A percentile compares a stretch with the other conserved stretches of the same genome.
Evolutionary conservation across 352 stramenopile species (phyloP).

Genomic region (Pythium biforme): DNA sequence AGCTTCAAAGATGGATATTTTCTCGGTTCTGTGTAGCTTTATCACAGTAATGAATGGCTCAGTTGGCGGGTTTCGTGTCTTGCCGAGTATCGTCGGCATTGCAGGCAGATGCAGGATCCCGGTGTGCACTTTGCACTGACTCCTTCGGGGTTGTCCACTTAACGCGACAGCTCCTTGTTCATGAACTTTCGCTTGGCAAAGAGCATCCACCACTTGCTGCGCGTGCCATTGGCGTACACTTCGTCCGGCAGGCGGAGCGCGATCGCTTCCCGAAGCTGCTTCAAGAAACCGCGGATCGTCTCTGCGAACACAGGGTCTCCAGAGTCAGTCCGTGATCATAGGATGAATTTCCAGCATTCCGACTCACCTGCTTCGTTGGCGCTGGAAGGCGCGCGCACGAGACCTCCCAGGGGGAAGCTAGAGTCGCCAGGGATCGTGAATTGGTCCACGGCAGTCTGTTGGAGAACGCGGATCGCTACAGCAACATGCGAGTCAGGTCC

Average conservation of each 20-base stretch:
- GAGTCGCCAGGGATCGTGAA: constrained; percentile 88
- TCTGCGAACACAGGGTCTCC: constrained; percentile 31
- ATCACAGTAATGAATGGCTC: too few relatives aligned
- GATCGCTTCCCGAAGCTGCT: constrained; percentile 88
- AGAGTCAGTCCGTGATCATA: background rate
- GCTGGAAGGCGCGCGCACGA: constrained; percentile 71
- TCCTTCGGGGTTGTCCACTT: constrained; percentile 9
- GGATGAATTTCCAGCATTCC: too few relatives aligned
- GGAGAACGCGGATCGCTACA: constrained; percentile 67
- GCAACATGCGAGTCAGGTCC: background rate
- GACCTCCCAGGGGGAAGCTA: constrained; percentile 75
- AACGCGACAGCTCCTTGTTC: constrained; percentile 89
- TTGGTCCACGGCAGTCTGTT: constrained; percentile 77
- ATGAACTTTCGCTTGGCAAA: constrained; percentile 95
- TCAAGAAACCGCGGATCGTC: constrained; percentile 87
- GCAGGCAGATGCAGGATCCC: too few relatives aligned
- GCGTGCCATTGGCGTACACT: constrained; percentile 80
- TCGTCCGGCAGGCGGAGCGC: constrained; percentile 76
- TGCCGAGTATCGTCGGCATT: too few relatives aligned
- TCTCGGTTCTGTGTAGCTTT: background rate
- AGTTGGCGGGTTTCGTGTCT: too few relatives aligned
- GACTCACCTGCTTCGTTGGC: constrained; percentile 72
- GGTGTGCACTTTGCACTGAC: background rate
- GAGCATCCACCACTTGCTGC: constrained; percentile 95
- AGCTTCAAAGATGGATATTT: constrained; percentile 5